Percentiles rank a stretch among this genome's conserved stretches.
These are phyloP conservation scores for Rusavskia elegans DNA, from an alignment of 495 filamentous ascomycete genomes.

Conservation along the genomic window DNA sequence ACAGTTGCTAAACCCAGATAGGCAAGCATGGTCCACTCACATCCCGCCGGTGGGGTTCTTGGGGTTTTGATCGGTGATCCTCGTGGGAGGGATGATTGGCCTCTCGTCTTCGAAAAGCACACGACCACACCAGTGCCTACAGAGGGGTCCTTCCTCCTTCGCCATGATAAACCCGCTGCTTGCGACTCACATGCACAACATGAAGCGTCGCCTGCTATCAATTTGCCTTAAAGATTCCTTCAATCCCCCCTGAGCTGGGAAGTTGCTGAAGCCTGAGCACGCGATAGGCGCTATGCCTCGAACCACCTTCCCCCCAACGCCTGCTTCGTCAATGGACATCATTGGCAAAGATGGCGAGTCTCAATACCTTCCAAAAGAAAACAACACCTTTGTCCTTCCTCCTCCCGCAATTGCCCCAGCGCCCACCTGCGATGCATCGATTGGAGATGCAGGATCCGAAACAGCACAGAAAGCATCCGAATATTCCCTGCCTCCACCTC, in stretches of 20 bases:
- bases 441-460: constrained; percentile 24
- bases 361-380: constrained; percentile 32
- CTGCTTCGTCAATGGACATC: constrained; percentile 71
- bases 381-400: constrained; percentile 55
- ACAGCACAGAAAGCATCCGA: constrained; percentile 37
- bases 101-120: neutral
- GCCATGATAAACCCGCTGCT: neutral
- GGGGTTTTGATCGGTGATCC: neutral
- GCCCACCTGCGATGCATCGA: constrained; percentile 28
- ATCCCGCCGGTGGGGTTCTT: too few relatives aligned
- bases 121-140: neutral
- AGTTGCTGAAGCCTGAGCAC: too few relatives aligned
- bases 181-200: too few relatives aligned
- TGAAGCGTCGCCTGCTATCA: too few relatives aligned
- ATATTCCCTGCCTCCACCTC: constrained; percentile 79
- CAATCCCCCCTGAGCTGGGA: too few relatives aligned
- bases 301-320: constrained; percentile 59
- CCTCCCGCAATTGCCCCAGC: constrained; percentile 54
- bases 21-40: too few relatives aligned
- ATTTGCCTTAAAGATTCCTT: too few relatives aligned
- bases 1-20: too few relatives aligned
- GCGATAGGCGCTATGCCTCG: constrained; percentile 44
- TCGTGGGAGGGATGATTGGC: neutral
- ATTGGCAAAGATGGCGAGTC: constrained; percentile 51
- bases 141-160: neutral